These are phyloP conservation scores for Fraxinus nigra DNA, from an alignment of 305 asterid species.

Conservation along the genomic window DNA sequence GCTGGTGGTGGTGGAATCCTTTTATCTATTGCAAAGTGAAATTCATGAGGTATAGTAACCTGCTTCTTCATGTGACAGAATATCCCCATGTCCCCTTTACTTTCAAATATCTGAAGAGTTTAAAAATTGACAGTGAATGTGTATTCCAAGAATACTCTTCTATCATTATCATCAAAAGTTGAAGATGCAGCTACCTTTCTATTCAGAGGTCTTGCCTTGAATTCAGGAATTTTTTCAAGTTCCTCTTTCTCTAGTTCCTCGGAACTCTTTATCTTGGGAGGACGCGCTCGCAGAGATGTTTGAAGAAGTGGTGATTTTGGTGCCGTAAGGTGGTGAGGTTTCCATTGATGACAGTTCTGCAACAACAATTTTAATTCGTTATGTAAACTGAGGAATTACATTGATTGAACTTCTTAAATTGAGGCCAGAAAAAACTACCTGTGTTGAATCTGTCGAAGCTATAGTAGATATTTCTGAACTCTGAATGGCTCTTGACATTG, in stretches of 20 bases:
- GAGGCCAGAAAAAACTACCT: slow-evolving; percentile 33
- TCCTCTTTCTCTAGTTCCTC: slow-evolving; percentile 73
- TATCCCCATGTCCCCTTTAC: slow-evolving; percentile 87
- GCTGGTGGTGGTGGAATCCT: slow-evolving; percentile 61
- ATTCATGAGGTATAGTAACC: slow-evolving; percentile 76
- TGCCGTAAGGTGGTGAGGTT: slow-evolving; percentile 63
- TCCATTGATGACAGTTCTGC: slow-evolving; percentile 66
- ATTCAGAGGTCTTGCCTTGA: slow-evolving; percentile 90
- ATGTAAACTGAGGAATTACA: background rate
- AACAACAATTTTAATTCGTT: background rate
- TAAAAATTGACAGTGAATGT: background rate
- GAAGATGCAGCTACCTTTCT: slow-evolving; percentile 52
- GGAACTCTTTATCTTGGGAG: slow-evolving; percentile 62
- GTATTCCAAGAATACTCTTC: background rate
- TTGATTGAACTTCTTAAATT: background rate
- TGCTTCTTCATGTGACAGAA: slow-evolving; percentile 74
- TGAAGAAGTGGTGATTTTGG: slow-evolving; percentile 84
- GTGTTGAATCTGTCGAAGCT: slow-evolving; percentile 58
- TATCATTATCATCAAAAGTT: background rate
- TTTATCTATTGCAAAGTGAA: slow-evolving; percentile 77
- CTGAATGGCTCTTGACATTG: slow-evolving; percentile 78
- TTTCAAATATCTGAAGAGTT: slow-evolving; percentile 72
- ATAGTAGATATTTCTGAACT: slow-evolving; percentile 66
- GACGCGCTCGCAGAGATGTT: slow-evolving; percentile 82
- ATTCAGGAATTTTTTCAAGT: slow-evolving; percentile 68